Conservation (phyloP, 108 stramenopile species). For the Fistulifera solaris region DNA sequence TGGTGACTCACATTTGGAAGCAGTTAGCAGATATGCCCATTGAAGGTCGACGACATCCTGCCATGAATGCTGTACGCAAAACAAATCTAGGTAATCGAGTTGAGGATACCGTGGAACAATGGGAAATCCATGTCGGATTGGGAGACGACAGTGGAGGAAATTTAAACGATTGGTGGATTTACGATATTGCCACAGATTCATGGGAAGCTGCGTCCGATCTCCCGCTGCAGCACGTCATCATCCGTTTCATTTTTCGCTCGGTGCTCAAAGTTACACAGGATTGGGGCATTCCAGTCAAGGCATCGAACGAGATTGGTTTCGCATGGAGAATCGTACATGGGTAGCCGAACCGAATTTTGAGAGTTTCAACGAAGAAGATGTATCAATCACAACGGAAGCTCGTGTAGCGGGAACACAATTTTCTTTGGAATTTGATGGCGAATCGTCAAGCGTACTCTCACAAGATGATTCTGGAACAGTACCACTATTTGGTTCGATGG, state of each 20-base stretch:
- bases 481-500: slow-evolving; percentile 7
- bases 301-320: slow-evolving; percentile 20
- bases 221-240: slow-evolving; percentile 18
- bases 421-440: slow-evolving; percentile 3
- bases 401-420: slow-evolving; percentile 34
- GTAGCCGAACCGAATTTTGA: slow-evolving; percentile 12
- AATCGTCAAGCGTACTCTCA: too few species aligned
- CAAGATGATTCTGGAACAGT: not conserved
- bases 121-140: slow-evolving; percentile 27
- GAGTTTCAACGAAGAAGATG: not conserved
- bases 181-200: slow-evolving; percentile 9
- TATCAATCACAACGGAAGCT: slow-evolving; percentile 19
- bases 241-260: slow-evolving; percentile 21
- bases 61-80: slow-evolving; percentile 9
- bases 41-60: slow-evolving; percentile 19
- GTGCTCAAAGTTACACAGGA: slow-evolving; percentile 16
- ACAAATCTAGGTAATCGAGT: not conserved
- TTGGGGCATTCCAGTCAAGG: slow-evolving; percentile 17
- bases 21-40: slow-evolving; percentile 12
- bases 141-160: slow-evolving; percentile 15
- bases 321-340: slow-evolving; percentile 6
- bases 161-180: slow-evolving; percentile 26
- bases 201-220: slow-evolving; percentile 19
- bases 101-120: slow-evolving; percentile 4
- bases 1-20: slow-evolving; percentile 20